These are phyloP conservation scores for Xylariomycetidae sp. DNA, from an alignment of 2,329 filamentous ascomycete species.

Conservation along the genomic window DNA sequence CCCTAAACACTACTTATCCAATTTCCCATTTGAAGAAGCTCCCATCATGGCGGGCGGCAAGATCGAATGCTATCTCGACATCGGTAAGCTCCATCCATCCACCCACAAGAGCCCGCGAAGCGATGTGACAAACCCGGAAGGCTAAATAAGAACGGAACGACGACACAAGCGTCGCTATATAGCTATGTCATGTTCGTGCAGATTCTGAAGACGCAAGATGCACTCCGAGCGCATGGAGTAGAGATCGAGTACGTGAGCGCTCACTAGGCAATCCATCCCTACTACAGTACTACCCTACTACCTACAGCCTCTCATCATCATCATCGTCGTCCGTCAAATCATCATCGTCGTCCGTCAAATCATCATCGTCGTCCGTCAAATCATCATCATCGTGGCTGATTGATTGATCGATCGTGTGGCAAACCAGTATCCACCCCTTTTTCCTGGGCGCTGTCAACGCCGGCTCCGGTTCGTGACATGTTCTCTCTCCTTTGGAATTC, in stretches of 20 bases:
- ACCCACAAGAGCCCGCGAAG: too few relatives aligned
- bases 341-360: not conserved
- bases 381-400: too few relatives aligned
- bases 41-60: conserved; percentile 49
- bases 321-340: not conserved
- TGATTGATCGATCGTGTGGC: too few relatives aligned
- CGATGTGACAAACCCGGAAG: too few relatives aligned
- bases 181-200: conserved; percentile 55
- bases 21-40: too few relatives aligned
- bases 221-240: conserved; percentile 54
- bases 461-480: conserved; percentile 42
- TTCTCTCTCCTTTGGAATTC: conserved; percentile 1
- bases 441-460: conserved; percentile 66
- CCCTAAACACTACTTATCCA: too few relatives aligned
- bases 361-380: too few relatives aligned
- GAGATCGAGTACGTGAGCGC: conserved; percentile 61
- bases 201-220: conserved; percentile 49
- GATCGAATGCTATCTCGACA: conserved; percentile 64
- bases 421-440: conserved; percentile 69
- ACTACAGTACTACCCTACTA: not conserved
- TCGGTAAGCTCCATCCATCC: conserved; percentile 50
- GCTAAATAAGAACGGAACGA: too few relatives aligned
- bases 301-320: not conserved
- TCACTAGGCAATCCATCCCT: too few relatives aligned
- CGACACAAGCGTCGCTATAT: conserved; percentile 55